These are phyloP conservation scores for Lentinula aciculospora DNA, from an alignment of 768 basidiomycete genomes.

Conservation along the genomic window DNA sequence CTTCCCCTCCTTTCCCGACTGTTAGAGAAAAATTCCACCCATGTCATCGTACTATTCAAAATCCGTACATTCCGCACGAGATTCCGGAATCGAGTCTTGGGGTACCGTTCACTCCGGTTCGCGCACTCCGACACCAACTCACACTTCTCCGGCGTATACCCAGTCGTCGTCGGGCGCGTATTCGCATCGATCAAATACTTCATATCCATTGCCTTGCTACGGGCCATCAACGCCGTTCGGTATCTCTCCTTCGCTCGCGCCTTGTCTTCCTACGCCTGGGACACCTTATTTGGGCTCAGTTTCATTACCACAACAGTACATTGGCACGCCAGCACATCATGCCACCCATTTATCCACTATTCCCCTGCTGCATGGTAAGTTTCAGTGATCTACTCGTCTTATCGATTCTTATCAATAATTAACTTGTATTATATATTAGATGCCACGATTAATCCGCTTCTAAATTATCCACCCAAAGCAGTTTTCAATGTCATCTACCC, in stretches of 20 bases:
- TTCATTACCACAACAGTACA: not conserved
- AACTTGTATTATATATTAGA: not conserved
- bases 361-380: not conserved
- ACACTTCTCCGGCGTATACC: not conserved
- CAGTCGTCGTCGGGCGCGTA: not conserved
- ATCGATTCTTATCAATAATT: not conserved
- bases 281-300: not conserved
- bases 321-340: not conserved
- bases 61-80: not conserved
- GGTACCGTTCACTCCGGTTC: not conserved
- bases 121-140: not conserved
- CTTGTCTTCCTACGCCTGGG: not conserved
- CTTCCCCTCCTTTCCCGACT: not conserved
- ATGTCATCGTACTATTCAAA: constrained; percentile 1
- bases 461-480: not conserved
- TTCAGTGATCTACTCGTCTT: not conserved
- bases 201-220: constrained; percentile 2
- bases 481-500: not conserved
- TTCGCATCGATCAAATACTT: constrained; percentile 1
- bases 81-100: not conserved
- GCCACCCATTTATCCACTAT: not conserved
- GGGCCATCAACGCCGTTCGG: constrained; percentile 1
- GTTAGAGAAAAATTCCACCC: not conserved
- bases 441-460: not conserved
- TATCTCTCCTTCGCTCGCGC: not conserved